Conservation (phyloP, 108 stramenopile genomes). For the Aureococcus anophagefferens region DNA sequence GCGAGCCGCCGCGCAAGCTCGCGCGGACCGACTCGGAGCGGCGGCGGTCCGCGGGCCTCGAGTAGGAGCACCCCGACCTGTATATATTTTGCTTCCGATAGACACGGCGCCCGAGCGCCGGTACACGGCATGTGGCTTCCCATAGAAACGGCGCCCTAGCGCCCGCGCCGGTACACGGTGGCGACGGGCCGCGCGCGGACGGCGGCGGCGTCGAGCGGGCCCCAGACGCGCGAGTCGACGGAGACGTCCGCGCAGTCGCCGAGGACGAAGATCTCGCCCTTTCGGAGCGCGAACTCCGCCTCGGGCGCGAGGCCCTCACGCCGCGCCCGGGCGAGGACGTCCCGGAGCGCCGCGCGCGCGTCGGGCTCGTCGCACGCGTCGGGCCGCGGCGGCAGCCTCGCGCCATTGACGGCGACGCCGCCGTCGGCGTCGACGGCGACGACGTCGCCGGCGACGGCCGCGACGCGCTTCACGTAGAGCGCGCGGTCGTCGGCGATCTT, state of each 20-base stretch:
- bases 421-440: constrained; percentile 36
- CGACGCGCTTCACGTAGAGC: constrained; percentile 59
- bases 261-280: constrained; percentile 41
- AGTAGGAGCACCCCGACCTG: too few species aligned
- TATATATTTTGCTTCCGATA: too few species aligned
- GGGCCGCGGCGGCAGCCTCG: constrained; percentile 17
- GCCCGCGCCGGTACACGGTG: too few species aligned
- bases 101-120: too few species aligned
- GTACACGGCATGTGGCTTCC: too few species aligned
- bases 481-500: constrained; percentile 32
- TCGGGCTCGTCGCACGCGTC: constrained; percentile 37
- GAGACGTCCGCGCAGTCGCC: constrained; percentile 55
- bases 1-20: too few species aligned
- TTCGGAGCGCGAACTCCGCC: constrained; percentile 7
- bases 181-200: constrained; percentile 10
- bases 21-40: too few species aligned
- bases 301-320: constrained; percentile 2
- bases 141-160: too few species aligned
- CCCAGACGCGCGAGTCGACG: constrained; percentile 60
- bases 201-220: constrained; percentile 29
- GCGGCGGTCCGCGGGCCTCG: too few species aligned
- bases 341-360: neutral
- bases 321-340: neutral
- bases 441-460: constrained; percentile 42
- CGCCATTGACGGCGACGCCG: constrained; percentile 33